phyloP scores from a whole-genome alignment of 805 yeast species.

The Cyberlindnera petersonii region DNA sequence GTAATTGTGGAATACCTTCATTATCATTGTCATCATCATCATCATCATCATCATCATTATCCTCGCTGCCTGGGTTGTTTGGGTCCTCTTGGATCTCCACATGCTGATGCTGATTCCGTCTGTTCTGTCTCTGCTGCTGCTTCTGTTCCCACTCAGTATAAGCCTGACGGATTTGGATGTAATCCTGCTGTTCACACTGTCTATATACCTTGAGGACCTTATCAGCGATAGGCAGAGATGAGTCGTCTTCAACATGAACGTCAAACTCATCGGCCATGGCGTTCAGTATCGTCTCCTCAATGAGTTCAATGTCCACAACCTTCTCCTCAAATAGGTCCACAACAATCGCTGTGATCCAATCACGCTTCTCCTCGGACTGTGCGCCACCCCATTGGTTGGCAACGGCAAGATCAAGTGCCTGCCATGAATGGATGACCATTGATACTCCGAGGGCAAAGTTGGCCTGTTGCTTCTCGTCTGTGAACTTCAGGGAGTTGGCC shows the following conservation, averaged over 20 bases:
- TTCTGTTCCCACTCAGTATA: slow-evolving; percentile 58
- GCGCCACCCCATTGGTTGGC: slow-evolving; percentile 96
- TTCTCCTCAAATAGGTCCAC: slow-evolving; percentile 70
- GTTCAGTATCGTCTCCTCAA: slow-evolving; percentile 80
- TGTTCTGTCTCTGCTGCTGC: slow-evolving; percentile 36
- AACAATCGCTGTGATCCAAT: slow-evolving; percentile 85
- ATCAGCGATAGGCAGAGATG: slow-evolving; percentile 72
- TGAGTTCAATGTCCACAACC: slow-evolving; percentile 68
- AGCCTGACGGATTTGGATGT: slow-evolving; percentile 50
- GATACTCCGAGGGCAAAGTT: slow-evolving; percentile 91
- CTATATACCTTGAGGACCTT: slow-evolving; percentile 62
- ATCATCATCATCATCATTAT: slow-evolving; percentile 32
- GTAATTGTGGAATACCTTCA: slow-evolving; percentile 10
- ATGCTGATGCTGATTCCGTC: slow-evolving; percentile 27
- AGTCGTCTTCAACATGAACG: slow-evolving; percentile 81
- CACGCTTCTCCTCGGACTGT: slow-evolving; percentile 84
- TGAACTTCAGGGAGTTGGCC: slow-evolving; percentile 36
- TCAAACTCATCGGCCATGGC: slow-evolving; percentile 97
- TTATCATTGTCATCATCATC: slow-evolving; percentile 23
- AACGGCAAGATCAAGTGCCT: slow-evolving; percentile 81
- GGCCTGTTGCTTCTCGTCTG: slow-evolving; percentile 67
- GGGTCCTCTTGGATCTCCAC: slow-evolving; percentile 57
- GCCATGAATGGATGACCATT: slow-evolving; percentile 90
- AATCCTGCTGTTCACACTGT: slow-evolving; percentile 54
- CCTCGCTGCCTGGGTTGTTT: slow-evolving; percentile 52